Evolutionary conservation across 2,329 filamentous ascomycete species (phyloP).

Genomic region (Nothophoma quercina): DNA sequence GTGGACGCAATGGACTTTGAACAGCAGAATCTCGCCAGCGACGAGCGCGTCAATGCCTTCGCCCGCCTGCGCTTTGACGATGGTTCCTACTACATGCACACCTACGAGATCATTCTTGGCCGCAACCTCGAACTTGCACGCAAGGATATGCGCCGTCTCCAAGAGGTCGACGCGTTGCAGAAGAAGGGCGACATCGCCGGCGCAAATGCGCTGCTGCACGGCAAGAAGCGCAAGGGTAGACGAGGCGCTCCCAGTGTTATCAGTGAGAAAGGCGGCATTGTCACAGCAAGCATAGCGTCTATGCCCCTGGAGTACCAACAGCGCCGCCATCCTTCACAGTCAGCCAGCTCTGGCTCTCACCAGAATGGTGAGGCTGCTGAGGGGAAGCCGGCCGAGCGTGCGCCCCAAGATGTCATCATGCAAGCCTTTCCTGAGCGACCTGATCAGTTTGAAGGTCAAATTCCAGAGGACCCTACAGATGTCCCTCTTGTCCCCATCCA

Average conservation of each 20-base stretch:
- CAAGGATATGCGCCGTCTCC: slow-evolving; percentile 62
- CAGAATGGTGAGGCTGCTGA: slow-evolving; percentile 44
- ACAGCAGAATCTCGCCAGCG: slow-evolving; percentile 20
- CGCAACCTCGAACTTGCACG: slow-evolving; percentile 64
- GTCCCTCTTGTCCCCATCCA: slow-evolving; percentile 76
- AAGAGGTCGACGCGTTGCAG: slow-evolving; percentile 36
- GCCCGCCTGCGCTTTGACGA: slow-evolving; percentile 76
- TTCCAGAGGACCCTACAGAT: slow-evolving; percentile 65
- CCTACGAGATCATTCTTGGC: slow-evolving; percentile 74
- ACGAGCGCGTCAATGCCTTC: slow-evolving; percentile 63
- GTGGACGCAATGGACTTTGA: slow-evolving; percentile 18
- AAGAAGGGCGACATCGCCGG: slow-evolving; percentile 35
- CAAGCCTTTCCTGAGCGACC: slow-evolving; percentile 45
- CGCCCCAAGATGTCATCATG: slow-evolving; percentile 47
- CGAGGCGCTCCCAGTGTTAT: slow-evolving; percentile 65
- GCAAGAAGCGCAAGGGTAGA: slow-evolving; percentile 59
- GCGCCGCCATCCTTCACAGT: slow-evolving; percentile 54
- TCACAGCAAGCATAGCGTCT: slow-evolving; percentile 50
- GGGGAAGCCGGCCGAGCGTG: slow-evolving; percentile 40
- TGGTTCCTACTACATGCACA: slow-evolving; percentile 81
- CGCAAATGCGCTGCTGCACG: slow-evolving; percentile 34
- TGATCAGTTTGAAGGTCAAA: slow-evolving; percentile 64
- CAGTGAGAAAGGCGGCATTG: slow-evolving; percentile 73
- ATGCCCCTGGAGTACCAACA: slow-evolving; percentile 48
- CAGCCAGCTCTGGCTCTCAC: slow-evolving; percentile 59